These are phyloP conservation scores for Martiniozyma asiatica DNA, from an alignment of 1,139 yeast species.

Conservation along the genomic window DNA sequence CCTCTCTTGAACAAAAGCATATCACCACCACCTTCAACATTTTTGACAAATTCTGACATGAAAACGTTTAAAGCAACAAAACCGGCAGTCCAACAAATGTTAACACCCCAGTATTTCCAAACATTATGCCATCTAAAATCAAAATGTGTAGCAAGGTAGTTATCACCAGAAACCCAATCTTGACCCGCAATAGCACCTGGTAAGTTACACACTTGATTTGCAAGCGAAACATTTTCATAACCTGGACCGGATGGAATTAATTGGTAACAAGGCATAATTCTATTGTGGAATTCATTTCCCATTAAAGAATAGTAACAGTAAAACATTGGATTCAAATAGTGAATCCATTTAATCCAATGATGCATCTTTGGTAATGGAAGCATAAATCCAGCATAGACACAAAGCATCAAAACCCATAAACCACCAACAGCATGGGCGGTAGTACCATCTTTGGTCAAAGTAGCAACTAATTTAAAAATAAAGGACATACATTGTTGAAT, in stretches of 20 bases:
- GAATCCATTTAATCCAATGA: constrained; percentile 55
- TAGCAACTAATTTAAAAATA: constrained; percentile 50
- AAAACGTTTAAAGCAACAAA: constrained; percentile 34
- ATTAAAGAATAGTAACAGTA: constrained; percentile 48
- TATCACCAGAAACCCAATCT: constrained; percentile 33
- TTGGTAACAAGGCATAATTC: constrained; percentile 36
- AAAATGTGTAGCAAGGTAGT: constrained; percentile 9
- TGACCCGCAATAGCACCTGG: constrained; percentile 31
- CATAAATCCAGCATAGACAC: constrained; percentile 45
- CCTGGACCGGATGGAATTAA: constrained; percentile 40
- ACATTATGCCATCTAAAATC: constrained; percentile 29
- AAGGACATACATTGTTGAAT: constrained; percentile 32
- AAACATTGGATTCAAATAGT: constrained; percentile 43
- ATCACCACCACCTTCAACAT: constrained; percentile 47
- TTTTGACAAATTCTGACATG: constrained; percentile 40
- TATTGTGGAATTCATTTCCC: constrained; percentile 43
- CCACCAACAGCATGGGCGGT: constrained; percentile 41
- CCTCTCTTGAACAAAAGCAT: constrained; percentile 45
- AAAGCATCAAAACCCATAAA: constrained; percentile 36
- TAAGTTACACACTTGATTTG: constrained; percentile 39
- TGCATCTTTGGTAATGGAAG: constrained; percentile 47
- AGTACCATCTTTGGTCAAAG: constrained; percentile 42
- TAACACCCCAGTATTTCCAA: constrained; percentile 59
- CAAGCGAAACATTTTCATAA: constrained; percentile 28
- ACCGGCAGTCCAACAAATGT: constrained; percentile 42